phyloP scores from a whole-genome alignment of 1,139 yeast genomes.

The Magnusiomyces suaveolens region DNA sequence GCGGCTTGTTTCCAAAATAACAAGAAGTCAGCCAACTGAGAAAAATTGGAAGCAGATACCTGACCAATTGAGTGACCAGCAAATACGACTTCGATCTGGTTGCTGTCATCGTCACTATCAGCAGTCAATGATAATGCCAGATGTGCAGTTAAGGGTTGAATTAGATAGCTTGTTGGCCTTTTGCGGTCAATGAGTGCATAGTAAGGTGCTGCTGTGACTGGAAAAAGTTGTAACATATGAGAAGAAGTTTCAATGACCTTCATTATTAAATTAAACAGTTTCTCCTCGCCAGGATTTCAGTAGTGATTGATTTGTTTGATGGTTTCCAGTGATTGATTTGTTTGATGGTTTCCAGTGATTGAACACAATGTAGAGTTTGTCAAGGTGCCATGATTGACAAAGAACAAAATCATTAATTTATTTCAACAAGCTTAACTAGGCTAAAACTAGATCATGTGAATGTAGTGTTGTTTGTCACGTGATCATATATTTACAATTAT shows the following conservation, averaged over 20 bases:
- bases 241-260: conserved; percentile 11
- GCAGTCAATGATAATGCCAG: conserved; percentile 1
- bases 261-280: no score
- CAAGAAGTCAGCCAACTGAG: conserved; percentile 15
- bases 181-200: conserved; percentile 12
- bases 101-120: conserved; percentile 1
- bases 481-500: no score
- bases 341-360: no score
- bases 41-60: conserved; percentile 5
- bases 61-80: conserved; percentile 8
- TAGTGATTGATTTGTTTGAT: no score
- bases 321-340: no score
- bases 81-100: conserved; percentile 4
- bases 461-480: no score
- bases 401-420: no score
- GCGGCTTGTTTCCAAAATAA: not conserved
- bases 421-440: no score
- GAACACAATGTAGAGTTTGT: no score
- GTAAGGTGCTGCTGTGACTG: conserved; percentile 7
- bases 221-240: conserved; percentile 11
- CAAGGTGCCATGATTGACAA: no score
- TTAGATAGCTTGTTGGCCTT: conserved; percentile 6
- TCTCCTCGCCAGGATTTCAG: no score
- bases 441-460: no score
- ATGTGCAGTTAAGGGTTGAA: conserved; percentile 4